A percentile compares a stretch with the other conserved stretches of the same genome.
These are phyloP conservation scores for Fusarium sp. DNA, from an alignment of 2,329 filamentous ascomycete species.

Conservation along the genomic window DNA sequence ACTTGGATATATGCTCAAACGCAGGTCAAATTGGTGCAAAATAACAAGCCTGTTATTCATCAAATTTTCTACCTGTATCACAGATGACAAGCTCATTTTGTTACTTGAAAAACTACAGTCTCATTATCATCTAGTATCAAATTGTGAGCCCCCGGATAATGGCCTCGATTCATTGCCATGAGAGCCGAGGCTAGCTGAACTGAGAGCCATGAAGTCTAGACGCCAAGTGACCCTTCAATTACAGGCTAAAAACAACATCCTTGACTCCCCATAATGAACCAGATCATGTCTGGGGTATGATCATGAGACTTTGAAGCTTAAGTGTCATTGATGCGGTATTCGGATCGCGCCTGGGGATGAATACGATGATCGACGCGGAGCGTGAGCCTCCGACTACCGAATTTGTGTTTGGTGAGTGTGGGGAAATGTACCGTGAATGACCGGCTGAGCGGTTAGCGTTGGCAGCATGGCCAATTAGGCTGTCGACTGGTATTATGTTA, in stretches of 20 bases:
- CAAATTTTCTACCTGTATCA: no score
- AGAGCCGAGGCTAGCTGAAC: neutral
- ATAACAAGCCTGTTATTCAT: no score
- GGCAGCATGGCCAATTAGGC: neutral
- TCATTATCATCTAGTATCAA: neutral
- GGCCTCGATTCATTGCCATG: neutral
- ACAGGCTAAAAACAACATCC: constrained; percentile 1
- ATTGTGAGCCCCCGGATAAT: neutral
- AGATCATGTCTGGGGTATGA: neutral
- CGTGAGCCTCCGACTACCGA: neutral
- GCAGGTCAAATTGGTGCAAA: neutral
- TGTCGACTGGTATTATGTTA: neutral
- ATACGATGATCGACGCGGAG: neutral
- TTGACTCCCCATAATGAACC: neutral
- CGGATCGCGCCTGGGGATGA: neutral
- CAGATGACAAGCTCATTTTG: fast-evolving
- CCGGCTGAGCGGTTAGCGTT: neutral
- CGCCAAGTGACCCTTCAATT: neutral
- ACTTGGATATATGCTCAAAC: neutral
- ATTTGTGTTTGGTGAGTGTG: neutral
- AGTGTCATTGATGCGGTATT: neutral
- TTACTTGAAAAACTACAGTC: fast-evolving
- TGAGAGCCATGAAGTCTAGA: neutral
- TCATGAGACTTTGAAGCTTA: neutral
- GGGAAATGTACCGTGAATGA: neutral